Conservation (phyloP, 306 rosid genomes). For the Quercus dentata region DNA sequence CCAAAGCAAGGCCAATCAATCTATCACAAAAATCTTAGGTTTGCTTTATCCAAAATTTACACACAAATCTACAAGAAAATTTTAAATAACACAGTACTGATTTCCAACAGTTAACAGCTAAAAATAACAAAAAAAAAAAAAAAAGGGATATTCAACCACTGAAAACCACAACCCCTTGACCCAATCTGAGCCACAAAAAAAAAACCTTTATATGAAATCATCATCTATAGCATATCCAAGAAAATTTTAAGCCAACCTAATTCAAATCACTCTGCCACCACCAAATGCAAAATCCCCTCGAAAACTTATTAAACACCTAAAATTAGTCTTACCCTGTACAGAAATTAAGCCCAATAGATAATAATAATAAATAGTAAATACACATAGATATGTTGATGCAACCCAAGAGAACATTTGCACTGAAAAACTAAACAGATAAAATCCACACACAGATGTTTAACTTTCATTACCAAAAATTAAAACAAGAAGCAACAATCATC, state of each 20-base stretch:
- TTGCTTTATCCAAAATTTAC: neutral
- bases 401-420: neutral
- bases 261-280: neutral
- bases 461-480: neutral
- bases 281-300: neutral
- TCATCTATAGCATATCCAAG: neutral
- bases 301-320: neutral
- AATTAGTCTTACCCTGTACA: neutral
- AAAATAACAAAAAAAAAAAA: neutral
- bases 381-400: neutral
- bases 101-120: neutral
- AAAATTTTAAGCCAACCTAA: neutral
- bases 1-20: neutral
- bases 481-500: neutral
- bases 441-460: neutral
- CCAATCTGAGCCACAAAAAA: neutral
- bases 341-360: neutral
- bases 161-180: too few relatives aligned
- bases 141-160: neutral
- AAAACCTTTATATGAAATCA: neutral
- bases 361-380: neutral
- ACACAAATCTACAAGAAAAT: neutral
- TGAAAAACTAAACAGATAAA: neutral
- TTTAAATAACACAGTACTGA: neutral
- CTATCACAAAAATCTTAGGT: neutral